Evolutionary conservation across 768 basidiomycete species (phyloP).

Genomic region (Gymnopilus dilepis): DNA sequence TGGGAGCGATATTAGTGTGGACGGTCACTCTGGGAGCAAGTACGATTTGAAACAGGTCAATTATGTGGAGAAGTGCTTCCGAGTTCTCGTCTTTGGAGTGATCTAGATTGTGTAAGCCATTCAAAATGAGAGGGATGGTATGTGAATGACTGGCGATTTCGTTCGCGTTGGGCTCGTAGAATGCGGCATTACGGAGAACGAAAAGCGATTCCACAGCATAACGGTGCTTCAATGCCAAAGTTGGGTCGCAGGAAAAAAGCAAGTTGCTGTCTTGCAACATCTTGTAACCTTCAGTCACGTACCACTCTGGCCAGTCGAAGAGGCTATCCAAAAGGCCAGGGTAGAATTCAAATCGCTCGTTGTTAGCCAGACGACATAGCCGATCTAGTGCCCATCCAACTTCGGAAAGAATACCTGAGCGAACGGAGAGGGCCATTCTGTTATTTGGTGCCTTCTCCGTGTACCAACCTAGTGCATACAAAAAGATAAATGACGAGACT

Average conservation of each 20-base stretch:
- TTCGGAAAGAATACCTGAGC: slow-evolving; percentile 82
- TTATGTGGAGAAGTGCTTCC: slow-evolving; percentile 73
- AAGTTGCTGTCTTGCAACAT: slow-evolving; percentile 42
- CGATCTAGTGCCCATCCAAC: slow-evolving; percentile 90
- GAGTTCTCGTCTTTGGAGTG: slow-evolving; percentile 66
- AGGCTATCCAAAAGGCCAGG: slow-evolving; percentile 85
- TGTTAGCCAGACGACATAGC: slow-evolving; percentile 78
- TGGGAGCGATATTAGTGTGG: slow-evolving; percentile 35
- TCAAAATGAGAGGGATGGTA: slow-evolving; percentile 69
- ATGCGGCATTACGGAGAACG: slow-evolving; percentile 84
- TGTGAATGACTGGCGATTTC: slow-evolving; percentile 64
- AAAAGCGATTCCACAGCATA: slow-evolving; percentile 88
- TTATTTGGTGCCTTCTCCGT: slow-evolving; percentile 82
- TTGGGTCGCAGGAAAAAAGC: slow-evolving; percentile 63
- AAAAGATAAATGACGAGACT: no score
- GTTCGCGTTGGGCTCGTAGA: slow-evolving; percentile 67
- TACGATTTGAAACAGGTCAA: slow-evolving; percentile 75
- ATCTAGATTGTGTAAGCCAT: slow-evolving; percentile 66
- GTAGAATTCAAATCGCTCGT: slow-evolving; percentile 80
- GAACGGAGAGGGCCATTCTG: slow-evolving; percentile 88
- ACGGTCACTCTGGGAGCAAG: slow-evolving; percentile 46
- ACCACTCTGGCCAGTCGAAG: slow-evolving; percentile 91
- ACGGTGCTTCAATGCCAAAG: slow-evolving; percentile 58
- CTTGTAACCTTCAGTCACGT: slow-evolving; percentile 64
- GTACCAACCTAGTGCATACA: slow-evolving; percentile 68